These are phyloP conservation scores for Epichloe sp. DNA, from an alignment of 2,329 filamentous ascomycete species.

Conservation along the genomic window DNA sequence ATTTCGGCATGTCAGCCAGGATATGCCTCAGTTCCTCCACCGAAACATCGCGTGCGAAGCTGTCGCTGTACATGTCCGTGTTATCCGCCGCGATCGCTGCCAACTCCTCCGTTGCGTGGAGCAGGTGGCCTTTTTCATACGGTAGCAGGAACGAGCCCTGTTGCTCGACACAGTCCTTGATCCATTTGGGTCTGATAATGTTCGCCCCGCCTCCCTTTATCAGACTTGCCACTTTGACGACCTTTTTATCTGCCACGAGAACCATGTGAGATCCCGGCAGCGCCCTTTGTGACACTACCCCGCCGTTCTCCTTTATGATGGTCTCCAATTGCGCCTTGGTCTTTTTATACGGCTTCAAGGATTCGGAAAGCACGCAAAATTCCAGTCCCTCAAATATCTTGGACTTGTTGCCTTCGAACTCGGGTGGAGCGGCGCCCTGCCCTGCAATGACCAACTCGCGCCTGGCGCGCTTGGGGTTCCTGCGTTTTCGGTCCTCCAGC, in stretches of 20 bases:
- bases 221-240: conserved; percentile 71
- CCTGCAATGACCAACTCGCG: conserved; percentile 60
- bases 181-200: conserved; percentile 69
- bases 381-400: conserved; percentile 61
- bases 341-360: conserved; percentile 54
- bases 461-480: conserved; percentile 47
- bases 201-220: conserved; percentile 58
- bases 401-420: conserved; percentile 43
- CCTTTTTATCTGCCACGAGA: conserved; percentile 65
- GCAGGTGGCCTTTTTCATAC: conserved; percentile 52
- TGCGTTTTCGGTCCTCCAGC: conserved; percentile 53
- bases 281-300: conserved; percentile 62
- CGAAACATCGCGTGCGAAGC: conserved; percentile 59
- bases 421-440: conserved; percentile 16
- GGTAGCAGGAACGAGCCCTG: conserved; percentile 47
- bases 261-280: conserved; percentile 49
- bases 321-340: conserved; percentile 68
- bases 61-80: conserved; percentile 69
- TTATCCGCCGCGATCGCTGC: conserved; percentile 42
- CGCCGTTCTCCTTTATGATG: conserved; percentile 73
- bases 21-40: conserved; percentile 47
- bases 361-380: conserved; percentile 77
- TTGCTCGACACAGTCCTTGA: conserved; percentile 64
- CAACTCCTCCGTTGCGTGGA: conserved; percentile 49
- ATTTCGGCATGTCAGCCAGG: conserved; percentile 36